Percentiles rank a stretch among this genome's conserved stretches.
phyloP scores from a whole-genome alignment of 495 filamentous ascomycete genomes.

The Aspergillus nidulans region DNA sequence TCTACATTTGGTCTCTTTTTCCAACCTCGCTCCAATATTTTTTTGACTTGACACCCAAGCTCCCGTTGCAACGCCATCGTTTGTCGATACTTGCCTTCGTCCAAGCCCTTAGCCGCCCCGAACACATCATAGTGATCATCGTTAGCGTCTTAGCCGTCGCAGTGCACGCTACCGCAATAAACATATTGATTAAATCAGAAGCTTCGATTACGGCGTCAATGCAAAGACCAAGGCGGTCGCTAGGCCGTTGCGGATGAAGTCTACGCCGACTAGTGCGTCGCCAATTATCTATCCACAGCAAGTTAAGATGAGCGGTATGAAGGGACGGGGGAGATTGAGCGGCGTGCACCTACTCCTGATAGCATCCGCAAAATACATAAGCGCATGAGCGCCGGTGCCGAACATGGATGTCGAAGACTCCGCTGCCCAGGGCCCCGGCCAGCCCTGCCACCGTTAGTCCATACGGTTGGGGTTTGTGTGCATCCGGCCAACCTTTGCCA shows the following conservation, averaged over 20 bases:
- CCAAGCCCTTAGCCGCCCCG: slow-evolving; percentile 1
- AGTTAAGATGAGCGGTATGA: too few species aligned
- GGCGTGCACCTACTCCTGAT: slow-evolving; percentile 22
- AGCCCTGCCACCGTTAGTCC: slow-evolving; percentile 11
- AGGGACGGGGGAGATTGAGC: too few species aligned
- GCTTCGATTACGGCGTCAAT: slow-evolving; percentile 23
- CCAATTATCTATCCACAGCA: slow-evolving; percentile 22
- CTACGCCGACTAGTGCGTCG: slow-evolving; percentile 26
- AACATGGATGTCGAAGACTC: slow-evolving; percentile 24
- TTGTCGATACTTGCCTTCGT: background rate
- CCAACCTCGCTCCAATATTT: too few species aligned
- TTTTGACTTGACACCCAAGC: too few species aligned
- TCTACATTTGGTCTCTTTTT: too few species aligned
- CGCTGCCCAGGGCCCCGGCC: slow-evolving; percentile 27
- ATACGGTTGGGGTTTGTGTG: too few species aligned
- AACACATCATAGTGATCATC: slow-evolving; percentile 1
- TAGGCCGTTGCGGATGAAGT: slow-evolving; percentile 24
- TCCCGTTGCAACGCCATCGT: background rate
- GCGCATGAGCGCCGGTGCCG: background rate
- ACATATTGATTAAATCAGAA: slow-evolving; percentile 15
- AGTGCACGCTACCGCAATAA: background rate
- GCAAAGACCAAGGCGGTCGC: slow-evolving; percentile 24
- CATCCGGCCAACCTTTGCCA: slow-evolving; percentile 10
- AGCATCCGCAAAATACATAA: slow-evolving; percentile 29
- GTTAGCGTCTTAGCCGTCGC: background rate